These are phyloP conservation scores for Neurospora sp. DNA, from an alignment of 495 filamentous ascomycete species.

Conservation along the genomic window DNA sequence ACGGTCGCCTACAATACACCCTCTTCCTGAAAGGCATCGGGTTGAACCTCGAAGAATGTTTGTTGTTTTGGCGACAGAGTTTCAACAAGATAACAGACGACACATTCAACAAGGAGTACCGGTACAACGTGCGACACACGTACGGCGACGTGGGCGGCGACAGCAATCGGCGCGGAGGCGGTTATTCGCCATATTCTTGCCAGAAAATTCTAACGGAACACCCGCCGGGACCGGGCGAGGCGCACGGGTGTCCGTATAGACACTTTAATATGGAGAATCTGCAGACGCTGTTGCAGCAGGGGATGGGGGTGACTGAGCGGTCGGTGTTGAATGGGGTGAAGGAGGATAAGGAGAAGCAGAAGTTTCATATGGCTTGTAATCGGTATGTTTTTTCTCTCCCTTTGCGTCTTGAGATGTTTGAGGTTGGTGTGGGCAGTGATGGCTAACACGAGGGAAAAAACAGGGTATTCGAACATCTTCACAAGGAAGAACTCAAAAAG, in stretches of 20 bases:
- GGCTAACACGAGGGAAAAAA: background rate
- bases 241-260: conserved; percentile 91
- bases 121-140: conserved; percentile 87
- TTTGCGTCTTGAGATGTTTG: too few species aligned
- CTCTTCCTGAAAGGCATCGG: conserved; percentile 98
- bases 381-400: conserved; percentile 30
- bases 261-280: conserved; percentile 87
- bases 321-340: conserved; percentile 69
- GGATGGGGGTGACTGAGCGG: conserved; percentile 65
- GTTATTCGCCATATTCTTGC: conserved; percentile 85
- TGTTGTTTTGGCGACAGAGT: conserved; percentile 84
- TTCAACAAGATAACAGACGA: conserved; percentile 86
- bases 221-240: conserved; percentile 71
- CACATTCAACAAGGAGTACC: conserved; percentile 88
- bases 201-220: conserved; percentile 88
- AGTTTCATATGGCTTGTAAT: conserved; percentile 96
- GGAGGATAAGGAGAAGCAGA: conserved; percentile 78
- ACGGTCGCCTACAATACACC: conserved; percentile 86
- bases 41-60: conserved; percentile 77
- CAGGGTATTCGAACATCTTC: conserved; percentile 77
- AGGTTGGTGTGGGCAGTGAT: too few species aligned
- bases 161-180: conserved; percentile 68
- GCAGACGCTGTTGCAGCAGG: conserved; percentile 51
- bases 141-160: conserved; percentile 97
- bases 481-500: conserved; percentile 78